These are phyloP conservation scores for Usnea hakonensis DNA, from an alignment of 495 filamentous ascomycete species.

Conservation along the genomic window DNA sequence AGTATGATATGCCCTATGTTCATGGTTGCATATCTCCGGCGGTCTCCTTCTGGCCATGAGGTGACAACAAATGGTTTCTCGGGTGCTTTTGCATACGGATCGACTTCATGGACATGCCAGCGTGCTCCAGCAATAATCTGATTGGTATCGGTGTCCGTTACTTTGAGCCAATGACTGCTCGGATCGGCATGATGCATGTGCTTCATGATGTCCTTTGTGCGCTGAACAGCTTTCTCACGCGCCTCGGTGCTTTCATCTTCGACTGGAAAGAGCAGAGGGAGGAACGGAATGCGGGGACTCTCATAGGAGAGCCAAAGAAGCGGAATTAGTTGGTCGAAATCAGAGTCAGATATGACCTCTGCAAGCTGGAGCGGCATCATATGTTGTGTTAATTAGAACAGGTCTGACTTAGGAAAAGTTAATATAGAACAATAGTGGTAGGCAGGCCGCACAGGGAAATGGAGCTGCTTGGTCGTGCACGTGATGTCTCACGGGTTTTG, in stretches of 20 bases:
- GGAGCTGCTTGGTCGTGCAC: too few relatives aligned
- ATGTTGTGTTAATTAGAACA: too few relatives aligned
- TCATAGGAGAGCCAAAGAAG: too few relatives aligned
- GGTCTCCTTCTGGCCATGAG: conserved; percentile 28
- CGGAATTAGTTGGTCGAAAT: too few relatives aligned
- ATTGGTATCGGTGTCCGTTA: conserved; percentile 25
- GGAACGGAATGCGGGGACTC: too few relatives aligned
- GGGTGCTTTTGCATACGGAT: conserved; percentile 20
- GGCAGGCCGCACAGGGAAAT: too few relatives aligned
- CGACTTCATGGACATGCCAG: conserved; percentile 18
- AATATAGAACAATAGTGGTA: too few relatives aligned
- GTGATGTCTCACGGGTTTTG: too few relatives aligned
- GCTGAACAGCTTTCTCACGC: conserved; percentile 20
- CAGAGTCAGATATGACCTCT: too few relatives aligned
- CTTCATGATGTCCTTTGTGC: conserved; percentile 21
- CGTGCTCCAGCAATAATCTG: conserved; percentile 23
- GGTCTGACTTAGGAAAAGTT: too few relatives aligned
- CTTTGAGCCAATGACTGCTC: conserved; percentile 24
- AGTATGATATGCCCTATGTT: conserved; percentile 14
- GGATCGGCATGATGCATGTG: conserved; percentile 25
- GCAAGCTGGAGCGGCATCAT: too few relatives aligned
- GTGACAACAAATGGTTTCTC: conserved; percentile 12
- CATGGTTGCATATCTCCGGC: conserved; percentile 18
- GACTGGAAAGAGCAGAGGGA: too few relatives aligned
- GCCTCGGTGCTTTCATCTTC: conserved; percentile 9